Percentiles rank a stretch among this genome's conserved stretches.
Evolutionary conservation across 2,329 filamentous ascomycete genomes (phyloP).

Genomic region (Biscogniauxia marginata): DNA sequence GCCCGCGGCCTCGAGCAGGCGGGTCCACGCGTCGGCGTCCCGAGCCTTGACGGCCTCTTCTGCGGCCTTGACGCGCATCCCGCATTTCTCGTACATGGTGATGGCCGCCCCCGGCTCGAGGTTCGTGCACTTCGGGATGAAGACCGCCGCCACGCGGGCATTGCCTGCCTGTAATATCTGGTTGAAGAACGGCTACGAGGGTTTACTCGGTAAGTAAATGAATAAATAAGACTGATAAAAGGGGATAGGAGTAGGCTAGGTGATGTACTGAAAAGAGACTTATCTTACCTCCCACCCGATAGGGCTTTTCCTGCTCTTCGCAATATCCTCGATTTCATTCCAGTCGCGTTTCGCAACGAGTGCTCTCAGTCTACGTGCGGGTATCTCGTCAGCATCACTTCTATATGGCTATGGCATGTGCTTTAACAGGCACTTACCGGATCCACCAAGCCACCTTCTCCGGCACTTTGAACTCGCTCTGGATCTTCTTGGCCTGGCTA

Average conservation of each 20-base stretch:
- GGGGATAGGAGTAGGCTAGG: too few relatives aligned
- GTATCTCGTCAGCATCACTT: constrained; percentile 3
- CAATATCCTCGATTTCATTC: constrained; percentile 86
- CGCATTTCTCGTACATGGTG: constrained; percentile 96
- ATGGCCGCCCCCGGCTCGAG: constrained; percentile 69
- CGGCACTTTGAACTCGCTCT: constrained; percentile 87
- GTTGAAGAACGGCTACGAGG: constrained; percentile 78
- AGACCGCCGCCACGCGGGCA: constrained; percentile 76
- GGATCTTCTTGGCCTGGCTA: constrained; percentile 82
- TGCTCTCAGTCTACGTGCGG: constrained; percentile 66
- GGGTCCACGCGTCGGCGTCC: constrained; percentile 72
- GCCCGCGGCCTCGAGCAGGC: constrained; percentile 71
- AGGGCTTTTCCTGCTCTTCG: constrained; percentile 76
- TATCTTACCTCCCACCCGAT: constrained; percentile 89
- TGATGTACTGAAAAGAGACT: background rate
- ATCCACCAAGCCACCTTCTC: constrained; percentile 92
- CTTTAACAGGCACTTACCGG: constrained; percentile 41
- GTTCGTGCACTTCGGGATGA: constrained; percentile 82
- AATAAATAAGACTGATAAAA: background rate
- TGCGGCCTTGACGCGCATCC: constrained; percentile 81
- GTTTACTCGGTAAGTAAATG: constrained; percentile 4
- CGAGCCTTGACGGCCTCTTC: constrained; percentile 86
- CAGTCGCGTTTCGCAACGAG: constrained; percentile 89
- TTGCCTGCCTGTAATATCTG: constrained; percentile 87
- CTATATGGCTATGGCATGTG: background rate